These are phyloP conservation scores for Beauveria scarabaeidicola DNA, from an alignment of 2,329 filamentous ascomycete genomes.

Conservation along the genomic window DNA sequence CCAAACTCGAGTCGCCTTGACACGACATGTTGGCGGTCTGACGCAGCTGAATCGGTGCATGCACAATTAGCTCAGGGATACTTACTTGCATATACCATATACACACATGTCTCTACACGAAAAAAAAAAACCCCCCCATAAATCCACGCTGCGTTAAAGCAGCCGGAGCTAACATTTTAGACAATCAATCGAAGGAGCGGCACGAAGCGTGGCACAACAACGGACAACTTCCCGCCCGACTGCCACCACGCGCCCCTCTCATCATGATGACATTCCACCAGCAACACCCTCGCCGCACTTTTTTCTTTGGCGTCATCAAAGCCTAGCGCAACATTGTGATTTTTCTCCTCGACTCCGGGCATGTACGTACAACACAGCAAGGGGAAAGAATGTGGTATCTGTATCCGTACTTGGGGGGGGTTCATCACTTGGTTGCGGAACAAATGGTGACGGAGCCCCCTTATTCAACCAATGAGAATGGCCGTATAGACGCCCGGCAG, in stretches of 20 bases:
- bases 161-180: background rate
- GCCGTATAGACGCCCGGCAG: slow-evolving; percentile 16
- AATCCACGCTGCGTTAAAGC: background rate
- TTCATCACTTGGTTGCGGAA: background rate
- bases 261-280: too few relatives aligned
- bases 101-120: too few relatives aligned
- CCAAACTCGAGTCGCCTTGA: background rate
- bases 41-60: background rate
- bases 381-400: background rate
- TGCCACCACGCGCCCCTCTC: too few relatives aligned
- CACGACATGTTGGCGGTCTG: background rate
- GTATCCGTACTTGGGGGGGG: too few relatives aligned
- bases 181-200: background rate
- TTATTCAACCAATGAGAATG: slow-evolving; percentile 15
- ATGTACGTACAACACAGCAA: background rate
- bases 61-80: background rate
- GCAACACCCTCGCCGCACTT: too few relatives aligned
- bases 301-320: too few relatives aligned
- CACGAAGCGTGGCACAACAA: background rate
- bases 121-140: background rate
- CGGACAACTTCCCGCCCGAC: background rate
- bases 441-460: background rate
- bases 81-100: too few relatives aligned
- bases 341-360: background rate
- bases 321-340: too few relatives aligned